Base-by-base conservation (phyloP, 2,329 filamentous ascomycete species). In the Phaeosphaeriaceae sp. region DNA sequence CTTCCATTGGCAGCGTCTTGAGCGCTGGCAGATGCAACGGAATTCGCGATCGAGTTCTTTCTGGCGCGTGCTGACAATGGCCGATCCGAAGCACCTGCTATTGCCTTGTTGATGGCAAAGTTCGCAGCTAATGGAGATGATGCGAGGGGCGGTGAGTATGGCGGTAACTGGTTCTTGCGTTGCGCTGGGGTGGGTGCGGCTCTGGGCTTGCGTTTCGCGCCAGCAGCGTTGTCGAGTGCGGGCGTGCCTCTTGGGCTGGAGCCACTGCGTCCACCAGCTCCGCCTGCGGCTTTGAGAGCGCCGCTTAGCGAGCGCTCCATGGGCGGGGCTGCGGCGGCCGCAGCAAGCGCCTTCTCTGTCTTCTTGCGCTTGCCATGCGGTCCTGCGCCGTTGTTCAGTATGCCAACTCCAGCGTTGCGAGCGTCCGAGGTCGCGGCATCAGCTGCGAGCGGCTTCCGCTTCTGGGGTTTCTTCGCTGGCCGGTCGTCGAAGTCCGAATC, bases 401-500 rank as follows among this genome's bases (percentile, higher is more conserved):
- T 90, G 42, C 89, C 90, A 36, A 92, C 79, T 2, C 90, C 90
- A 36, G 89, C 79, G 50, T 81, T 73, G 21, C 78, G 76, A 24
- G 66, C 65, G 40, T 78, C 76, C 19, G 67, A 54, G 46, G 75
- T 80, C 21, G 75, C 73, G 36, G 78, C 68, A 1, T 82, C 76
- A 42, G 89, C 85, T 36, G 83, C 83, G 6, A 83, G 81, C 9
- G 68, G 66, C 71, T 90, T 92, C 53, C 89, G 85, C 60, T 82
- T 83, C 27, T 84, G 83, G 60, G 75, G 73, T 75, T 91, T 92
- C 81, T 92, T 95, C 49, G 77, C 72, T 0, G 70, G 76, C 40
- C 80, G 76, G 51, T 96, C 92, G 65, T 96, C 92, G 63, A 89
- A 88, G 69, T 97, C 92, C 0, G 90, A 91, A 62, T 96, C 92